Evolutionary conservation across 352 stramenopile genomes (phyloP), one percentile per base, ranked within the genome.

Genomic region (Nothophytophthora sp.): DNA sequence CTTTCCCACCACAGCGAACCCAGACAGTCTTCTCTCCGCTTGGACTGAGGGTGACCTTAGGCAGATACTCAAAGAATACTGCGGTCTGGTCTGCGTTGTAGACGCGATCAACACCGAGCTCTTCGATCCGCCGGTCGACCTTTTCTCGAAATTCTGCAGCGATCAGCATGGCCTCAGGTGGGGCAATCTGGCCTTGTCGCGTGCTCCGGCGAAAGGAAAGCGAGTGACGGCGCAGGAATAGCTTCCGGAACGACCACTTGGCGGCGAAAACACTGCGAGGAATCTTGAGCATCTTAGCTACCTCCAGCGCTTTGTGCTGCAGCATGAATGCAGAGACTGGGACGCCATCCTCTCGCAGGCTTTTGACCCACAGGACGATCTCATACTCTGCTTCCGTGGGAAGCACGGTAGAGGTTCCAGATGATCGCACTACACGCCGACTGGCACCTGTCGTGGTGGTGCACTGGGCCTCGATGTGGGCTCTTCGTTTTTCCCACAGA

Each of bases 11-110:
- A 27, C 48, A 63, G 1, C 50, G 33, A 4, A 67, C 58, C 57
- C 62, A 72, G 9, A 70, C 45, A 4, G 45, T 69, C 33, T 67
- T 73, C 3, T 23, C 28, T 1, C 53, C 54, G 2, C 32, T 33
- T 10, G n/a, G 15, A n/a, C 41, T 61, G 4, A 76, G 41, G 6
- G 47, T 74, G 18, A 52, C 60, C 48, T 58, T 60, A 0, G 62
- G 55, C 0, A 73, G 27, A 36, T 73, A 76, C 29, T 77, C 50
- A 38, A 74, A 65, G 32, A 52, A 64, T 0, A 73, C 39, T 1
- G 47, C 52, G 3, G 53, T 69, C 39, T 69, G 58, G 34, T 76
- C 43, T 0, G 59, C 67, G 36, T 70, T 76, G 44, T 51, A 70
- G 1, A 68, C 37, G 15, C 13, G 34, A 20, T 51, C 27, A 1